Conservation (phyloP, 345 rosid genomes). For the Durio zibethinus region DNA sequence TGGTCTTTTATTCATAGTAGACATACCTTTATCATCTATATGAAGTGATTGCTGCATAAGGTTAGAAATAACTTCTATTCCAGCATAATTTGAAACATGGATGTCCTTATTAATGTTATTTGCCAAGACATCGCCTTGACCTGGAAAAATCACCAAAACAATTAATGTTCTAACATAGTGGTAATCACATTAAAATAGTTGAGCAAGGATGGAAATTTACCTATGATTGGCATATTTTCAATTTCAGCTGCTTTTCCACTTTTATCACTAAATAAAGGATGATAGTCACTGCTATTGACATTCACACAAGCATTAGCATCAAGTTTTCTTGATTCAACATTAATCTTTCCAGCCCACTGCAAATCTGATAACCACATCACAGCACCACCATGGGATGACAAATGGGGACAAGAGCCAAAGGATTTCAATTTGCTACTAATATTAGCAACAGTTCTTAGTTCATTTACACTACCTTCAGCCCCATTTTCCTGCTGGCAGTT, state of each 20-base stretch:
- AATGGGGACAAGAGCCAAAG: slow-evolving; percentile 24
- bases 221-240: slow-evolving; percentile 16
- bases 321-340: slow-evolving; percentile 19
- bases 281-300: slow-evolving; percentile 22
- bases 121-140: slow-evolving; percentile 29
- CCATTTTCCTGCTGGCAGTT: slow-evolving; percentile 38
- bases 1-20: not conserved
- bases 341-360: slow-evolving; percentile 28
- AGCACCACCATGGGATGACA: slow-evolving; percentile 21
- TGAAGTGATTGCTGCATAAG: slow-evolving; percentile 22
- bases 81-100: slow-evolving; percentile 23
- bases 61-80: slow-evolving; percentile 28
- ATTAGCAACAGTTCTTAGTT: slow-evolving; percentile 18
- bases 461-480: slow-evolving; percentile 20
- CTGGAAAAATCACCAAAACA: slow-evolving; percentile 26
- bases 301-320: slow-evolving; percentile 26
- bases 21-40: slow-evolving; percentile 38
- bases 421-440: slow-evolving; percentile 18
- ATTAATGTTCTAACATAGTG: not conserved
- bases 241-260: slow-evolving; percentile 27
- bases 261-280: slow-evolving; percentile 26
- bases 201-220: slow-evolving; percentile 30
- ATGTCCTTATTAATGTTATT: slow-evolving; percentile 31
- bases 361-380: slow-evolving; percentile 21
- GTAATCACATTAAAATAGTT: slow-evolving; percentile 3